Conservation (phyloP, 495 filamentous ascomycete genomes). For the Parachaetomium inaequale region DNA sequence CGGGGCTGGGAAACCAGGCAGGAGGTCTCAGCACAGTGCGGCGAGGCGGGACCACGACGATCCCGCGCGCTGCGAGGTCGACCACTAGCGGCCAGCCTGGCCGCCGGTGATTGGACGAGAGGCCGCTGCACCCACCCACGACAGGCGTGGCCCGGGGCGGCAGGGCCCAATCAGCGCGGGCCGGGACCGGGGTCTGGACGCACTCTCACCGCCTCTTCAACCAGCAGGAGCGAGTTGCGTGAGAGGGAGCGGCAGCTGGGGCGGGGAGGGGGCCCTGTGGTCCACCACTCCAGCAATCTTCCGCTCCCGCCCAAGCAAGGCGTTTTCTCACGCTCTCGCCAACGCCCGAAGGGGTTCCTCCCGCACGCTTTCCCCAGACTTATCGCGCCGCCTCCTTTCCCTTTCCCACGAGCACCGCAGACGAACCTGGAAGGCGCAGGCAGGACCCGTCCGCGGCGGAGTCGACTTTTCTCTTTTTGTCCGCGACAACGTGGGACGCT, state of each 20-base stretch:
- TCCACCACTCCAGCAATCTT: slow-evolving; percentile 16
- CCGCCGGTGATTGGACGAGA: slow-evolving; percentile 25
- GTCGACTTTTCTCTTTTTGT: slow-evolving; percentile 7
- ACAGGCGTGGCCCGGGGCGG: slow-evolving; percentile 20
- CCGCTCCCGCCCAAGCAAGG: slow-evolving; percentile 2
- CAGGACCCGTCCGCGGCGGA: background rate
- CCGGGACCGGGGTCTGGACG: slow-evolving; percentile 31
- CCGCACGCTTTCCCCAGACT: slow-evolving; percentile 19
- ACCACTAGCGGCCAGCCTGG: slow-evolving; percentile 8
- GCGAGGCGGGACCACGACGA: slow-evolving; percentile 23
- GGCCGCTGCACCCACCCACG: slow-evolving; percentile 28
- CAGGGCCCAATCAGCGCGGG: slow-evolving; percentile 29
- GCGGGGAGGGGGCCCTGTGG: background rate
- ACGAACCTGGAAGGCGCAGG: slow-evolving; percentile 11
- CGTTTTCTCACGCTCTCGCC: slow-evolving; percentile 16
- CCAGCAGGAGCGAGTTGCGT: slow-evolving; percentile 25
- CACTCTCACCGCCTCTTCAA: slow-evolving; percentile 43
- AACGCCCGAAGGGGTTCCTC: slow-evolving; percentile 13
- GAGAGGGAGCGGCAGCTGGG: slow-evolving; percentile 20
- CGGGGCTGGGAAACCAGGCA: slow-evolving; percentile 24
- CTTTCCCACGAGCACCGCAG: slow-evolving; percentile 10
- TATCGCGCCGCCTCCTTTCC: slow-evolving; percentile 8
- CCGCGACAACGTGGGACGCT: background rate
- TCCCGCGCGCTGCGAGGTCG: slow-evolving; percentile 13
- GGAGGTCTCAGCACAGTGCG: slow-evolving; percentile 35